Evolutionary conservation across 805 yeast genomes (phyloP).

Genomic region (Myxozyma neglecta): DNA sequence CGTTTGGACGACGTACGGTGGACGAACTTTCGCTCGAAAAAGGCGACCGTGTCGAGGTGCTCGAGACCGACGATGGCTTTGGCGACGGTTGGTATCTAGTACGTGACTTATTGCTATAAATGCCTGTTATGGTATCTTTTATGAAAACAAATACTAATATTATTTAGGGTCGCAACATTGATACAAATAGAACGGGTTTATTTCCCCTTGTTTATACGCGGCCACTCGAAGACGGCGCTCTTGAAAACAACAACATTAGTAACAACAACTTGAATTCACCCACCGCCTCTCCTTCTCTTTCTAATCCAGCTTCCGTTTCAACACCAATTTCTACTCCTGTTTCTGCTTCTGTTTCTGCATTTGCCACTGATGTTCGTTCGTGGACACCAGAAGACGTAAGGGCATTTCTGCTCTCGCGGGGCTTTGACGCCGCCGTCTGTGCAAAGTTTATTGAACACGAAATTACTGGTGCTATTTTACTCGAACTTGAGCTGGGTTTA

Average conservation of each 20-base stretch:
- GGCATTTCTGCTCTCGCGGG: constrained; percentile 66
- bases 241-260: constrained; percentile 21
- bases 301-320: no score
- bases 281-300: constrained; percentile 24
- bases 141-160: not conserved
- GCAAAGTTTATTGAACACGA: constrained; percentile 82
- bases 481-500: constrained; percentile 81
- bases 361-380: constrained; percentile 34
- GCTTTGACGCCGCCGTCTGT: constrained; percentile 73
- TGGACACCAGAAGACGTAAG: constrained; percentile 92
- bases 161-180: constrained; percentile 63
- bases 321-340: no score
- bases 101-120: constrained; percentile 7
- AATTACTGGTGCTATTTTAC: constrained; percentile 79
- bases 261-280: constrained; percentile 47
- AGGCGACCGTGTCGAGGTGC: constrained; percentile 85
- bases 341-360: no score
- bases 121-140: not conserved
- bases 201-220: constrained; percentile 90
- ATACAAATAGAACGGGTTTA: constrained; percentile 74
- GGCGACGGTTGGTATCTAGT: constrained; percentile 94
- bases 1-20: constrained; percentile 80
- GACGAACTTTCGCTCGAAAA: constrained; percentile 80
- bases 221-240: not conserved
- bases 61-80: constrained; percentile 89